Percentiles rank a stretch among this genome's conserved stretches.
Conservation (phyloP, 2,329 filamentous ascomycete species). For the Scytalidium lignicola region DNA sequence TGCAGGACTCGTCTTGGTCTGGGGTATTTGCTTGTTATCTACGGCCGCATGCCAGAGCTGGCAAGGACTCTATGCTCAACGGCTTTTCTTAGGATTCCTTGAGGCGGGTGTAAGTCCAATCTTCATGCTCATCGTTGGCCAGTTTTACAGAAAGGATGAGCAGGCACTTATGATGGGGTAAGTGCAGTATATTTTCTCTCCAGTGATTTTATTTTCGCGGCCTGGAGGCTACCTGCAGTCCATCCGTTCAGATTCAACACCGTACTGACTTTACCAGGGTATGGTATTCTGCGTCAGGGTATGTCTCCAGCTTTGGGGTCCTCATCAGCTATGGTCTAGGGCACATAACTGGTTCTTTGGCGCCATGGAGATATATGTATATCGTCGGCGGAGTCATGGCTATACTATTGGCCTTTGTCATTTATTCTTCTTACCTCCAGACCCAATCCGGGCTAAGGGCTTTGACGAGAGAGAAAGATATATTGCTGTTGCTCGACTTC, state of each 20-base stretch:
- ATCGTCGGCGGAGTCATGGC: conserved; percentile 52
- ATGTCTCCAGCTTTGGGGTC: conserved; percentile 52
- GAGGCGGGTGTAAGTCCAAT: conserved; percentile 59
- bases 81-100: conserved; percentile 54
- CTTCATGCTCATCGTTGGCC: conserved; percentile 56
- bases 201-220: too few species aligned
- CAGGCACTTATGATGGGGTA: conserved; percentile 55
- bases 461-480: conserved; percentile 9
- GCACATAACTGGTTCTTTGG: conserved; percentile 49
- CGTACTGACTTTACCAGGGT: conserved; percentile 48
- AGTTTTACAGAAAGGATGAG: conserved; percentile 59
- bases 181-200: too few species aligned
- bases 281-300: too few species aligned
- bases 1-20: conserved; percentile 40
- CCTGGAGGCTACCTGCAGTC: conserved; percentile 54
- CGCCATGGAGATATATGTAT: conserved; percentile 65
- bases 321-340: conserved; percentile 61
- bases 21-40: conserved; percentile 21
- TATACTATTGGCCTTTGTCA: conserved; percentile 41
- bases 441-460: conserved; percentile 41
- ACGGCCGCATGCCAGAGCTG: conserved; percentile 33
- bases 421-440: conserved; percentile 55
- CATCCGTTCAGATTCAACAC: conserved; percentile 52
- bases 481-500: conserved; percentile 13
- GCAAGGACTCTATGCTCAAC: conserved; percentile 59